These are phyloP conservation scores for Agapanthus africanus DNA, from an alignment of 106 monocot genomes.

Conservation along the genomic window DNA sequence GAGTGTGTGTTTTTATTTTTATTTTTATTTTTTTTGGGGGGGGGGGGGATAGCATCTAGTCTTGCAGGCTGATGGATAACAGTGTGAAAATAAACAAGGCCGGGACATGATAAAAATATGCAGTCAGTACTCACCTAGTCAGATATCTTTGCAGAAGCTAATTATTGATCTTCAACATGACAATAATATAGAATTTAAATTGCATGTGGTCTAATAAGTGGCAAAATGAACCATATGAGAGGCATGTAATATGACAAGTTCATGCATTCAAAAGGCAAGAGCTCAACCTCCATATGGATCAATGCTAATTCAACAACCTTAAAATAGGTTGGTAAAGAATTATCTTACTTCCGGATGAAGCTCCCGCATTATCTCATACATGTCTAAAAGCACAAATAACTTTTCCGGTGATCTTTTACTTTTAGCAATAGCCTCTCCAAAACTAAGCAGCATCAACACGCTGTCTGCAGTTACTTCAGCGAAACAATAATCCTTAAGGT, in stretches of 20 bases:
- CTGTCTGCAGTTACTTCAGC: constrained; percentile 81
- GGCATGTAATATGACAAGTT: neutral
- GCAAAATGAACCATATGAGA: neutral
- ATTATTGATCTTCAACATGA: neutral
- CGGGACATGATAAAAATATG: too few species aligned
- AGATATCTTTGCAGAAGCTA: too few species aligned
- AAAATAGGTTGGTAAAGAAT: neutral
- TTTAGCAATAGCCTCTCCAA: constrained; percentile 93
- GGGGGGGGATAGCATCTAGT: too few species aligned
- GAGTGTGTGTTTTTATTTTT: too few species aligned
- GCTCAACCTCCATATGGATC: neutral
- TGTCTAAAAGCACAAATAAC: constrained; percentile 92
- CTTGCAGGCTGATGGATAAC: too few species aligned
- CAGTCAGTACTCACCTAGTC: neutral
- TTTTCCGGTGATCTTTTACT: constrained; percentile 97
- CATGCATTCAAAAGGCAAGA: neutral
- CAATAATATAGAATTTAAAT: neutral
- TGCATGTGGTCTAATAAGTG: neutral
- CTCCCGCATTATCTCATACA: constrained; percentile 96
- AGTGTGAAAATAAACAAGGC: too few species aligned
- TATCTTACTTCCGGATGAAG: constrained; percentile 71
- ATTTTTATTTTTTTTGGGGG: too few species aligned
- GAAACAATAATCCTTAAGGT: constrained; percentile 73
- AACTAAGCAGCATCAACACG: constrained; percentile 71
- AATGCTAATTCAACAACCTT: neutral